Conservation (phyloP, 2,329 filamentous ascomycete genomes). For the Talaromyces amestolkiae region DNA sequence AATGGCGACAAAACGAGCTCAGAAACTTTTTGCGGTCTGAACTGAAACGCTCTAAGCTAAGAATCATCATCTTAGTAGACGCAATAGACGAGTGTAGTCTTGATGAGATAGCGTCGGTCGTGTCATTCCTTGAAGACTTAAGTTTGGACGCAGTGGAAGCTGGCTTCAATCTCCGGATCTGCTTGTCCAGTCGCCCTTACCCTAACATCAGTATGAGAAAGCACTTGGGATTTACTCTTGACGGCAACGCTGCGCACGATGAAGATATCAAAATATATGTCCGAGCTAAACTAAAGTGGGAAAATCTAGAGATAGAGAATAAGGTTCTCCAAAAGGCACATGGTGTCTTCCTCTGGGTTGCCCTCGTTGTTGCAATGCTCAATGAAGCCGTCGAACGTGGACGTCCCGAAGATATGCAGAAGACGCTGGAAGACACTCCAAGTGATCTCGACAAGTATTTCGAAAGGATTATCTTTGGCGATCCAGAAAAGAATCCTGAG, state of each 20-base stretch:
- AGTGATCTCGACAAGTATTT: constrained; percentile 13
- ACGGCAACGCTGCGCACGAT: not conserved
- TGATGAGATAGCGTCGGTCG: not conserved
- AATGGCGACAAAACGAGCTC: not conserved
- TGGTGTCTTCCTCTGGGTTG: constrained; percentile 46
- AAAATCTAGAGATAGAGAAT: not conserved
- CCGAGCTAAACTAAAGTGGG: not conserved
- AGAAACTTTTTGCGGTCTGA: not conserved
- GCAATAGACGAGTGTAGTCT: not conserved
- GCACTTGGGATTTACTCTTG: constrained; percentile 16
- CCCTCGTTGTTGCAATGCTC: constrained; percentile 41
- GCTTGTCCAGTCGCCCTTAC: constrained; percentile 9
- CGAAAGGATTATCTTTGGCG: not conserved
- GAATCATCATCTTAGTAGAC: not conserved
- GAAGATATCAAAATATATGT: not conserved
- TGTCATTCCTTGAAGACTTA: not conserved
- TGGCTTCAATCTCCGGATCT: not conserved
- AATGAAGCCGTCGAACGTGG: constrained; percentile 37
- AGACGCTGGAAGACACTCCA: constrained; percentile 36
- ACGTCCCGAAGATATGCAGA: constrained; percentile 23
- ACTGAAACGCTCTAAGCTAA: not conserved
- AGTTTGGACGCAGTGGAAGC: not conserved
- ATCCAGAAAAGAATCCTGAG: not conserved
- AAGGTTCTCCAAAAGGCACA: constrained; percentile 36
- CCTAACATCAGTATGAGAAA: not conserved